Evolutionary conservation across 2,329 filamentous ascomycete species (phyloP), one percentile per base, ranked within the genome.

Genomic region (Alternaria hordeiaustralica): DNA sequence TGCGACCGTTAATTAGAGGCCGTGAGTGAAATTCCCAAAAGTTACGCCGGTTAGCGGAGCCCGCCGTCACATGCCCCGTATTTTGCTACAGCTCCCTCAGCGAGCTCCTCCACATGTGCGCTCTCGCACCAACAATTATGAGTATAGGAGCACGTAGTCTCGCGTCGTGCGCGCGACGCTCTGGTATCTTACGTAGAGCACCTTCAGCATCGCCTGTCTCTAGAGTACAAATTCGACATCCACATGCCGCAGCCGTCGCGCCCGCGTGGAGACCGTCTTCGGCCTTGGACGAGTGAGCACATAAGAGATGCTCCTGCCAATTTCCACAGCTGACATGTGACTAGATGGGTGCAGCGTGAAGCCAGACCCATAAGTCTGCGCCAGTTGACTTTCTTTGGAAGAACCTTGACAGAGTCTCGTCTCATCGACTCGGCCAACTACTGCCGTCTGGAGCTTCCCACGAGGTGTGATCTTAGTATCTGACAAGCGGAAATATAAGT

Each of bases 401-500:
- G 96, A 51, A 96, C 94, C 21, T 83, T 99, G 77, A 97, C 94
- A 51, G 94, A 98, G 82, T 87, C 89, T 55, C 90, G 96, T 61
- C 86, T 99, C 65, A 88, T 99, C 71, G 94, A 92, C 82, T 97
- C 94, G 46, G 96, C 96, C 65, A 99, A 99, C 82, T 99, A 99
- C 84, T 94, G 98, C 56, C 92, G 96, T 61, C 94, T 94, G 6
- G 96, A 99, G 83, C 87, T 99, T 56, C 95, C 95, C 7, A 96
- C 92, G 7, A 88, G 92, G 90, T 91, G 79, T 64, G 18, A 45
- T 4, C 9, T 9, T 49, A 9, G n/a, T 18, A 20, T 41, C 44
- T 5, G 7, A 13, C 36, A 26, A 7, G 23, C 12, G 21, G 6
- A 9, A 51, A 25, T 18, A 6, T 20, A 49, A 26, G 33, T 65